Evolutionary conservation across 2,329 filamentous ascomycete species (phyloP).

Genomic region (Ceratocystis huliohia): DNA sequence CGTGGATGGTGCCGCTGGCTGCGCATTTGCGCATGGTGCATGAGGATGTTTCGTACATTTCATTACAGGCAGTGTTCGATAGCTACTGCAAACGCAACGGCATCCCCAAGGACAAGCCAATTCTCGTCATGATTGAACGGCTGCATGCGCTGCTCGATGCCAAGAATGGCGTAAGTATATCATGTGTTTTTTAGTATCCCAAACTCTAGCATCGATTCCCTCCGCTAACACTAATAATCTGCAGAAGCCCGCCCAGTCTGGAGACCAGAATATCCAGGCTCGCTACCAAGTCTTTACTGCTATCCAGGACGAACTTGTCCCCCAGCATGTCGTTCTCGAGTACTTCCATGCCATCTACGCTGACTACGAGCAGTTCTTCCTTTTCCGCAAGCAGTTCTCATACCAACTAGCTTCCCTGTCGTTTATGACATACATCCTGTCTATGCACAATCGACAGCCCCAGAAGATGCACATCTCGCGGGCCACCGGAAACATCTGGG

Average conservation of each 20-base stretch:
- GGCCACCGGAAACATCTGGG: constrained; percentile 86
- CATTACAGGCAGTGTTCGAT: constrained; percentile 88
- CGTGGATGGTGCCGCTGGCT: constrained; percentile 87
- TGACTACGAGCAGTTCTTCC: constrained; percentile 88
- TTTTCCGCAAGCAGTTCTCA: constrained; percentile 93
- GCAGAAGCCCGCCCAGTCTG: constrained; percentile 26
- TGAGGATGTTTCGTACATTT: constrained; percentile 88
- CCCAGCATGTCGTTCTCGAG: constrained; percentile 65
- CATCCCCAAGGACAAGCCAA: constrained; percentile 87
- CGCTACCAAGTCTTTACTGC: constrained; percentile 86
- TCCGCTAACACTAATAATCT: neutral
- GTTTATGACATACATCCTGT: constrained; percentile 97
- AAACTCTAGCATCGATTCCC: too few relatives aligned
- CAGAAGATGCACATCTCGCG: constrained; percentile 90
- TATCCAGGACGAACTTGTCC: constrained; percentile 88
- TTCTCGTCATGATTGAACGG: constrained; percentile 92
- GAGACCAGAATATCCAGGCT: constrained; percentile 54
- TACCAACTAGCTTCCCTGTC: constrained; percentile 91
- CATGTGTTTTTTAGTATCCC: neutral
- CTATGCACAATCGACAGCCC: constrained; percentile 91
- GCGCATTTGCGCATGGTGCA: constrained; percentile 91
- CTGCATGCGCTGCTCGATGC: constrained; percentile 62
- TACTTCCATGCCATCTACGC: constrained; percentile 85
- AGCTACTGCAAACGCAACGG: constrained; percentile 82
- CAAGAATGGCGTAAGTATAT: constrained; percentile 44